Base-by-base conservation (phyloP, 805 yeast species). In the Teunomyces lycoperdinae region DNA sequence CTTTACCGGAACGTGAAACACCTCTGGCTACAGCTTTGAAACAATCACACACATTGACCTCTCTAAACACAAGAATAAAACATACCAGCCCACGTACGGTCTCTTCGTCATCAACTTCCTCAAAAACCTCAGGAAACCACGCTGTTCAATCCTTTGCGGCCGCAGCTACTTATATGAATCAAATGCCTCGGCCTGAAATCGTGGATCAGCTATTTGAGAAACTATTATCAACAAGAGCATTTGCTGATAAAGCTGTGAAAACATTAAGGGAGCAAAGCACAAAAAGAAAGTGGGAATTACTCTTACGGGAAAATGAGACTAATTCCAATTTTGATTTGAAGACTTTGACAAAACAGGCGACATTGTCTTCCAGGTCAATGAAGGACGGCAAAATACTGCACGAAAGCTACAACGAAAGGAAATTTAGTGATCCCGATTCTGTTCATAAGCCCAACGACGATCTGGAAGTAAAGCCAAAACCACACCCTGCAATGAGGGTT, bases 221-320 rank as follows among this genome's bases (percentile, higher is more conserved):
- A 42, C 52, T 73, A n/a, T 57, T 73, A 4, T 60, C 73, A 3
- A 60, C 61, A 4, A 56, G 77, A 40, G 74, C 62, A 0, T 72
- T 73, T 44, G 61, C 73, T 1, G 70, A 63, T n/a, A 55, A 59
- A 33, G 70, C 74, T 2, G 46, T 67, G 6, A 62, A 57, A 41
- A 58, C 68, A 1, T 56, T 73, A 45, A 55, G 64, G 34, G 66
- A 63, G 17, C 66, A 61, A 44, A 57, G 74, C 4, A 57, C 68
- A 3, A 63, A 58, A 43, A 52, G 78, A 20, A 73, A 73, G 52
- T 73, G 78, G 78, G 77, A 73, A 52, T 57, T 73, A 10, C 56
- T 73, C 10, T 54, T 73, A n/a, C 53, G 70, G 36, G 78, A 73
- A 50, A 66, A 62, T 50, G 75, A 72, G 52, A 61, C 64, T 5